Base-by-base conservation (phyloP, 2,329 filamentous ascomycete genomes). In the Exophiala sideris region DNA sequence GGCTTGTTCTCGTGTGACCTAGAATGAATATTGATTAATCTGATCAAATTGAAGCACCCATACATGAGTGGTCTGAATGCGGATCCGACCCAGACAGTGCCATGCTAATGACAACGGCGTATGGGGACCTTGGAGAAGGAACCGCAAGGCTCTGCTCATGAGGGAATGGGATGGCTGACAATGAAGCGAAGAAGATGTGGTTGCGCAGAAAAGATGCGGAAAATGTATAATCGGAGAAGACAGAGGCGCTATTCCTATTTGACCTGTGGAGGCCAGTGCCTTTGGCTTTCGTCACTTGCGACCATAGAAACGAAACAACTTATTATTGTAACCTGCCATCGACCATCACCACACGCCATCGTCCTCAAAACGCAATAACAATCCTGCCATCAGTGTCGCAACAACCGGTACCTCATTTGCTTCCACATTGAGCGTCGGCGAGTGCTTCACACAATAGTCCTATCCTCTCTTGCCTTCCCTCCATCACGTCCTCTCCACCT, bases 21-120 rank as follows among this genome's bases (percentile, higher is more conserved):
- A 48, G 20, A 42, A 55, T 41, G 40, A 45, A 55, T 4, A 36
- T 55, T 34, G 16, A 47, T 51, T 55, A 57, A 59, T 59, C 57
- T 49, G 29, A 52, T 58, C 29, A 29, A 45, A 29, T 5, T 29
- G 24, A 29, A 10, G 7, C 29, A 36, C 24, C 24, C 5, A n/a
- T 44, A 4, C 11, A 44, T 16, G 18, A 10, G 5, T 29, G 5
- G 24, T 8, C 24, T 29, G 24, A 29, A 29, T 8, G 24, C 5
- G 24, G 24, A 5, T 29, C 24, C 24, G 24, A 29, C 24, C 24
- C 5, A 29, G 21, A 8, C 24, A 29, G 24, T 44, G 11, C 29
- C n/a, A 24, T 14, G 41, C n/a, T 24, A 5, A 12, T 32, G 41
- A 44, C 41, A 39, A 39, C 18, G 10, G 3, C 18, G 40, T 14